phyloP scores from a whole-genome alignment of 768 basidiomycete species.

The Strobilomyces dryophilus region DNA sequence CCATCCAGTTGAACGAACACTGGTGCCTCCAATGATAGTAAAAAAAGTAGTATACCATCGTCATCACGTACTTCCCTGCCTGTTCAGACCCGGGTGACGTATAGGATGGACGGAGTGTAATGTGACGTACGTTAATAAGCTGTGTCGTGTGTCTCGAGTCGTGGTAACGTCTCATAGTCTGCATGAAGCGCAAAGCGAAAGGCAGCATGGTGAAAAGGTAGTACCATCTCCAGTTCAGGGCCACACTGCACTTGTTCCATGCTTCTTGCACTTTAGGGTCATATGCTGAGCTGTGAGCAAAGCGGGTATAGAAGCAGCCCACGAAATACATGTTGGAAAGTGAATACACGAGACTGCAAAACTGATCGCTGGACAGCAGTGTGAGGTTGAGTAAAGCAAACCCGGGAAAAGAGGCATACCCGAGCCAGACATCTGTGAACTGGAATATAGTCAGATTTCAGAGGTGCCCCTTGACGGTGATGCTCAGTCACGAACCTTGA shows the following conservation, averaged over 20 bases:
- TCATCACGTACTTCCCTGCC: constrained; percentile 81
- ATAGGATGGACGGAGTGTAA: background rate
- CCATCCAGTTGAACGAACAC: constrained; percentile 33
- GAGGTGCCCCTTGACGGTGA: background rate
- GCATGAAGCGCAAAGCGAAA: constrained; percentile 73
- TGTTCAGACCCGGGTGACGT: constrained; percentile 27
- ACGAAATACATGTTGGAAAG: constrained; percentile 71
- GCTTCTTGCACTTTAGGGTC: constrained; percentile 38
- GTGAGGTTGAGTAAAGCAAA: constrained; percentile 6
- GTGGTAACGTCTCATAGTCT: constrained; percentile 80
- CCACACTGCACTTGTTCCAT: constrained; percentile 40
- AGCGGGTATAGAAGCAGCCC: constrained; percentile 60
- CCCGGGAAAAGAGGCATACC: constrained; percentile 39
- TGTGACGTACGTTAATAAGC: constrained; percentile 70
- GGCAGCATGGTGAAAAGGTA: constrained; percentile 64
- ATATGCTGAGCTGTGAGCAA: constrained; percentile 5
- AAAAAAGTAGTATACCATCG: constrained; percentile 59
- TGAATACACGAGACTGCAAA: constrained; percentile 75
- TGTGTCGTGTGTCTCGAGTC: constrained; percentile 75
- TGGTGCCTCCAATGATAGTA: constrained; percentile 78
- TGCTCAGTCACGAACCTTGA: constrained; percentile 51
- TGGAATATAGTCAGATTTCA: constrained; percentile 23
- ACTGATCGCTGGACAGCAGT: constrained; percentile 56
- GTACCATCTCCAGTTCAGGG: constrained; percentile 55
- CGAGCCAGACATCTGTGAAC: constrained; percentile 90